Conservation (phyloP, 805 yeast genomes). For the Candida pseudofarinosa region DNA sequence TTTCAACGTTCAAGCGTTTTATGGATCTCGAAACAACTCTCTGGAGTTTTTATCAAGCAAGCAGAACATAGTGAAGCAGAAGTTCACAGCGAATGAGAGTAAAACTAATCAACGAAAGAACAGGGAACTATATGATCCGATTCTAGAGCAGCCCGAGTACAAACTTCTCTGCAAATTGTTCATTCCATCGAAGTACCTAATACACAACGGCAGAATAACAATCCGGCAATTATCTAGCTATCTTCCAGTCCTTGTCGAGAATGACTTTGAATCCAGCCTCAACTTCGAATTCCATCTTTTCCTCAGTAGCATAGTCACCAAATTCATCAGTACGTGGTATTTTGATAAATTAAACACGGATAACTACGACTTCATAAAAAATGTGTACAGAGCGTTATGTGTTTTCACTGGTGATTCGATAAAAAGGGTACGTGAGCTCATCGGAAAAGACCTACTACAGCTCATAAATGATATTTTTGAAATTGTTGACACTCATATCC, state of each 20-base stretch:
- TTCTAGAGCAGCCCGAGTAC: slow-evolving; percentile 21
- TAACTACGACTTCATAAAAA: slow-evolving; percentile 24
- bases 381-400: slow-evolving; percentile 21
- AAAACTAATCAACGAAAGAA: slow-evolving; percentile 6
- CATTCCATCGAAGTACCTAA: slow-evolving; percentile 30
- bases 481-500: slow-evolving; percentile 21
- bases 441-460: slow-evolving; percentile 11
- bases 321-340: slow-evolving; percentile 24
- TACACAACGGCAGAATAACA: slow-evolving; percentile 25
- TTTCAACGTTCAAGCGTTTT: not conserved
- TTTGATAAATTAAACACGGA: slow-evolving; percentile 26
- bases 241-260: slow-evolving; percentile 26
- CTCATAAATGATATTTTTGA: slow-evolving; percentile 22
- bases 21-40: not conserved
- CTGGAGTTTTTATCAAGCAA: slow-evolving; percentile 1
- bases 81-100: slow-evolving; percentile 7
- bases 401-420: slow-evolving; percentile 22
- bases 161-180: slow-evolving; percentile 29
- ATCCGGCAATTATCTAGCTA: slow-evolving; percentile 21
- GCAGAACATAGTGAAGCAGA: slow-evolving; percentile 4
- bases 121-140: slow-evolving; percentile 14
- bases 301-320: slow-evolving; percentile 24
- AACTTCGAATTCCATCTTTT: slow-evolving; percentile 37
- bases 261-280: slow-evolving; percentile 12
- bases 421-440: slow-evolving; percentile 11